These are phyloP conservation scores for Globisporangium apiculatum DNA, from an alignment of 352 stramenopile genomes.

Conservation along the genomic window DNA sequence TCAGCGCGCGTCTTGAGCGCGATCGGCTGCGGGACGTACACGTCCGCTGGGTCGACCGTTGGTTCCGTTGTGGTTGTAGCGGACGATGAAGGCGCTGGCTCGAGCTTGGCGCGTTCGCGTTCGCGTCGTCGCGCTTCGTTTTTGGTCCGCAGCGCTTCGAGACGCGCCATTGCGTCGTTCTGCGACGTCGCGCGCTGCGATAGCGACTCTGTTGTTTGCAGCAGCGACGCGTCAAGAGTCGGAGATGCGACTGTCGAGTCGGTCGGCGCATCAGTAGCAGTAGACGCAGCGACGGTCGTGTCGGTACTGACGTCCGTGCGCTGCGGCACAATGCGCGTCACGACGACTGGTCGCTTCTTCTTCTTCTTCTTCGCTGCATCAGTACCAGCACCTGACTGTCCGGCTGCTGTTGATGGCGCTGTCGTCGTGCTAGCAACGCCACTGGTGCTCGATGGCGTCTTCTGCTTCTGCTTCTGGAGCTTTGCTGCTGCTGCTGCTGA, in stretches of 20 bases:
- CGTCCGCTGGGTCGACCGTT: conserved; percentile 20
- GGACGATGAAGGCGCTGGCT: neutral
- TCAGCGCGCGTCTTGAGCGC: conserved; percentile 61
- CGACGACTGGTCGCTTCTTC: conserved; percentile 20
- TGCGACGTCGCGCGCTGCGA: conserved; percentile 33
- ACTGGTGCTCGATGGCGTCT: conserved; percentile 1
- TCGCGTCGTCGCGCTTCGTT: conserved; percentile 69
- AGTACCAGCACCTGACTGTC: neutral
- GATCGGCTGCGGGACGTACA: conserved; percentile 61
- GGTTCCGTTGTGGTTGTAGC: conserved; percentile 17
- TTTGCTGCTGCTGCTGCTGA: conserved; percentile 8
- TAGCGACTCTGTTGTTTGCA: neutral
- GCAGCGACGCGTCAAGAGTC: too few species aligned
- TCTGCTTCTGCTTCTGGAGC: conserved; percentile 17
- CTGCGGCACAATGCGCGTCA: conserved; percentile 25
- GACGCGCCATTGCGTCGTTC: conserved; percentile 56
- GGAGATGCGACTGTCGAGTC: neutral
- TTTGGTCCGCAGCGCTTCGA: conserved; percentile 66
- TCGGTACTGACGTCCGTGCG: conserved; percentile 5
- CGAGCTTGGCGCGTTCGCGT: conserved; percentile 20
- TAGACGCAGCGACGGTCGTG: too few species aligned
- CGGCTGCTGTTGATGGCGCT: neutral
- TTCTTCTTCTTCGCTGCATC: conserved; percentile 4
- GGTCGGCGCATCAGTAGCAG: neutral
- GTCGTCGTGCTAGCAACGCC: neutral